Conservation (phyloP, 2,329 filamentous ascomycete genomes). For the Colletotrichum phormii region DNA sequence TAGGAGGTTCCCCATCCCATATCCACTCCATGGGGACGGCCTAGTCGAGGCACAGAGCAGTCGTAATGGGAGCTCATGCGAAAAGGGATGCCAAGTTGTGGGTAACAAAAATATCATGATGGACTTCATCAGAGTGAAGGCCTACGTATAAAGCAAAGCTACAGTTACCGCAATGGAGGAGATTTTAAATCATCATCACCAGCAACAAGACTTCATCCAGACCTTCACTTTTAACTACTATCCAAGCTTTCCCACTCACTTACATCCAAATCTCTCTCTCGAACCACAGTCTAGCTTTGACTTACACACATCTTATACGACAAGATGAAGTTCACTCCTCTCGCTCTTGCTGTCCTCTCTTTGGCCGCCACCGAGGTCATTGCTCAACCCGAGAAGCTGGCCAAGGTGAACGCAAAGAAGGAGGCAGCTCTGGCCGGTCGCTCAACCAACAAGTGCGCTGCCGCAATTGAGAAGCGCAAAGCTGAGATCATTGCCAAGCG, state of each 20-base stretch:
- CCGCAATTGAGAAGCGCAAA: conserved; percentile 16
- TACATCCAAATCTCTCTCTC: too few relatives aligned
- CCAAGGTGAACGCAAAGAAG: conserved; percentile 1
- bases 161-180: too few relatives aligned
- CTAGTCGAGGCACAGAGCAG: not conserved
- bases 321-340: conserved; percentile 8
- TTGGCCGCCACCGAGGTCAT: conserved; percentile 7
- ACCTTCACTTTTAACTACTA: too few relatives aligned
- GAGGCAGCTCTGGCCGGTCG: conserved; percentile 6
- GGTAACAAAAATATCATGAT: too few relatives aligned
- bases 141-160: too few relatives aligned
- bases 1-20: not conserved
- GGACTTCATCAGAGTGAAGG: too few relatives aligned
- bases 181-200: too few relatives aligned
- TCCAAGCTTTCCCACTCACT: too few relatives aligned
- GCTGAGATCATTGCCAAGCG: conserved; percentile 17
- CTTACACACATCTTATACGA: not conserved
- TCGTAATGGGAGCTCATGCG: not conserved
- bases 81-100: not conserved
- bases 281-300: too few relatives aligned
- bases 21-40: not conserved
- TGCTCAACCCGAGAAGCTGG: conserved; percentile 16
- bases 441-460: conserved; percentile 13
- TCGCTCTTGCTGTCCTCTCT: conserved; percentile 17
- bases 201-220: too few relatives aligned